Base-by-base conservation (phyloP, 345 rosid species). In the Populus ilicifolia region DNA sequence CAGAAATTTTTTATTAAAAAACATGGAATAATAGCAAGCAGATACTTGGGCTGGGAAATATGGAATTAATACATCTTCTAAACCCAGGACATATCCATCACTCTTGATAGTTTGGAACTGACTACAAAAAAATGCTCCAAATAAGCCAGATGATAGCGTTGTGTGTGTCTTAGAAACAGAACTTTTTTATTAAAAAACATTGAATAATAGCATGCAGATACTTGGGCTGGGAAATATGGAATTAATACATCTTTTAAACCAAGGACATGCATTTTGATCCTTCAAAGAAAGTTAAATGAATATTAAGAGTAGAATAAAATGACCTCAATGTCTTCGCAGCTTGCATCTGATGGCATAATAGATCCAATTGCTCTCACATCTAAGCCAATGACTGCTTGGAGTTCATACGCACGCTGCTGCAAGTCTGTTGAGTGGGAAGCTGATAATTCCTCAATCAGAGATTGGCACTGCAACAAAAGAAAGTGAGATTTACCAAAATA, bases 361-460 rank as follows among this genome's bases (percentile, higher is more conserved):
- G 76, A 75, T 84, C 85, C 90, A 69, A 92, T 89, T 80, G 98
- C 87, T 23, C 39, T 88, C 65, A 85, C 87, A 87, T 92, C 97
- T 67, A 96, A 86, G 74, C 84, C 84, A 81, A 89, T 54, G 71
- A 91, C 84, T 66, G 94, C 90, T 84, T 93, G 95, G 74, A 96
- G 91, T 87, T 96, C 99, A 82, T 96, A 96, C 9, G 98, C 98
- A 77, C 97, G 98, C 80, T 96, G 99, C 90, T 96, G 99, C 83
- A 96, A 83, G 85, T 96, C 99, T 73, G 98, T 90, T 75, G 98
- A 96, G 85, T 93, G 96, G 80, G 99, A 93, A 80, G 94, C 97
- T 75, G 91, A 84, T 78, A 90, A 84, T 84, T 92, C 98, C 84
- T 93, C 99, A 61, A 91, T 86, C 84, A 96, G 83, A 44, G 98